Base-by-base conservation (phyloP, 129 eudicot genomes). In the Helianthus tuberosus region DNA sequence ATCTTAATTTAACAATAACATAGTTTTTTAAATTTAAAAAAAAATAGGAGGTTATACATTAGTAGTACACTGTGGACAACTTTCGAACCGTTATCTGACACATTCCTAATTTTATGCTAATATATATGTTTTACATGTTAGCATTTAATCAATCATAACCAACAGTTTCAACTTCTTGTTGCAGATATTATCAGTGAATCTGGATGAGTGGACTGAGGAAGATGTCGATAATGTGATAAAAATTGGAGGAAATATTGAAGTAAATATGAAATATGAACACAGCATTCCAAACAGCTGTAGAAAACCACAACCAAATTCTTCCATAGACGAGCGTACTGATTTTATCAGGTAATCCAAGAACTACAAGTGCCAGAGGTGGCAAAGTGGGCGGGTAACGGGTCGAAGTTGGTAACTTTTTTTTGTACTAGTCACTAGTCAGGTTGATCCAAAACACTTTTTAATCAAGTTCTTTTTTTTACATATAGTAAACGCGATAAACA, bases 171-270 rank as follows among this genome's bases (percentile, higher is more conserved):
- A 72, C 20, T 43, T 71, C 9, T 60, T 60, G 41, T 25, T 2
- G 16, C 79, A 93, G 98, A 91, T 93, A 49, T 88, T 90, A 50
- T 93, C 98, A 6, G 86, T 88, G 79, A 93, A 86, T 59, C 81
- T 93, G 63, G 98, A 93, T 35, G 97, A 93, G 11, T 93, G 98
- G 98, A 90, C 93, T 36, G 80, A 90, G 53, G 97, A 93, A 46
- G 93, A 90, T 84, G 97, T 93, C 66, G 95, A 90, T 75, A 71
- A 78, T 14, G 81, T 93, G 75, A 75, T 75, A 36, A 87, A 86
- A 66, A 72, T 88, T 74, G 98, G 97, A 39, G 98, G 98, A 64
- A 93, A 93, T 65, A 65, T 15, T 0, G 87, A 75, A 12, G 89
- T 86, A 27, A 93, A 93, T 79, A 63, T 69, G 64, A 90, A 88